phyloP scores from a whole-genome alignment of 78 protist genomes.

The Isochrysis galbana region DNA sequence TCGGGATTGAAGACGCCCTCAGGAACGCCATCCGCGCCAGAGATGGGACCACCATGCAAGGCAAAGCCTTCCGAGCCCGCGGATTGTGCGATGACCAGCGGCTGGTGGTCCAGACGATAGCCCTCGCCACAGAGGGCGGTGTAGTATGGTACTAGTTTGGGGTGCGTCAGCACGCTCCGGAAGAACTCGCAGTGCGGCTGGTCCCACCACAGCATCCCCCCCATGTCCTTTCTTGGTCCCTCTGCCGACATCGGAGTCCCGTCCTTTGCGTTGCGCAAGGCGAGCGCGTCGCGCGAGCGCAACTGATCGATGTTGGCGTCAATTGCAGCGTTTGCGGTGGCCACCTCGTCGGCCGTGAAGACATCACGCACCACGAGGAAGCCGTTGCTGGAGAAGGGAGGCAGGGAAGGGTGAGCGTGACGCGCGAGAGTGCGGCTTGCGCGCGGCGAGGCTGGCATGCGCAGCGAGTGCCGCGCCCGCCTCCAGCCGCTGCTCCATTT shows the following conservation, averaged over 20 bases:
- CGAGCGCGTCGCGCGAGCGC: neutral
- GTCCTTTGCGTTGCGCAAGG: neutral
- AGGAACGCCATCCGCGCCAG: conserved; percentile 18
- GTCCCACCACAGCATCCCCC: conserved; percentile 30
- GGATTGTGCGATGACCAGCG: neutral
- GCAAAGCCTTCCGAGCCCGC: conserved; percentile 5
- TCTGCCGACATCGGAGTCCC: neutral
- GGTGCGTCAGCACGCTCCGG: conserved; percentile 19
- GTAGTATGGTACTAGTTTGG: conserved; percentile 30
- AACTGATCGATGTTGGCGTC: neutral
- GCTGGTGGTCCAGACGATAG: conserved; percentile 25
- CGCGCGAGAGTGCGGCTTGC: too few relatives aligned
- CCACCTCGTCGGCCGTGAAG: conserved; percentile 22
- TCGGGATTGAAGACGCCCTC: neutral
- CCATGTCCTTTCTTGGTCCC: conserved; percentile 26
- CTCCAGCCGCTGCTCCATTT: too few relatives aligned
- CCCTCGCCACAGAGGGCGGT: conserved; percentile 5
- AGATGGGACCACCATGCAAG: conserved; percentile 21
- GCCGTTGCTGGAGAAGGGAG: too few relatives aligned
- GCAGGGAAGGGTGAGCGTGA: too few relatives aligned
- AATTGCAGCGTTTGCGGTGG: conserved; percentile 1
- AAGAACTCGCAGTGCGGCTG: neutral
- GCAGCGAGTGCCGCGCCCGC: too few relatives aligned
- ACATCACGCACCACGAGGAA: conserved; percentile 22
- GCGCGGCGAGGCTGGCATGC: too few relatives aligned